Evolutionary conservation across 108 stramenopile species (phyloP).

Genomic region (Nitzschia inconspicua): DNA sequence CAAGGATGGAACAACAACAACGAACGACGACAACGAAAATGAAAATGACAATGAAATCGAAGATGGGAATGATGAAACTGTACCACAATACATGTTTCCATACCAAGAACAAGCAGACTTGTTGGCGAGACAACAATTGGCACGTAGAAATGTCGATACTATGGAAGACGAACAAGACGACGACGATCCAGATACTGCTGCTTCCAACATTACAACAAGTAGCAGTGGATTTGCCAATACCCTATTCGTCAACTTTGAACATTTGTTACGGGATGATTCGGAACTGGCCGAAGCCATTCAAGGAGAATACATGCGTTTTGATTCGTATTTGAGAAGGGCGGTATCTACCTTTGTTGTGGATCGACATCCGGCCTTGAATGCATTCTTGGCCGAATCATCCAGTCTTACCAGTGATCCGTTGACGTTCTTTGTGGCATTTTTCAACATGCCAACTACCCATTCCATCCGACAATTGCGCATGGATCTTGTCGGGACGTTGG

Average conservation of each 20-base stretch:
- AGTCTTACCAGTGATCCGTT: neutral
- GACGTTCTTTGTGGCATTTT: constrained; percentile 79
- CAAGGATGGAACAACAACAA: constrained; percentile 3
- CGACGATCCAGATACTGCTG: constrained; percentile 8
- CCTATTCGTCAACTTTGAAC: constrained; percentile 69
- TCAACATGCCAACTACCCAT: constrained; percentile 59
- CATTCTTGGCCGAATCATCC: neutral
- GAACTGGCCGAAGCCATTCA: constrained; percentile 86
- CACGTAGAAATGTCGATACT: constrained; percentile 8
- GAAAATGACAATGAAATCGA: constrained; percentile 8
- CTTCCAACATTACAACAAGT: too few relatives aligned
- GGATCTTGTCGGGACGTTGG: constrained; percentile 73
- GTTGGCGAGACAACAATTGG: constrained; percentile 55
- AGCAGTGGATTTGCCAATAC: constrained; percentile 56
- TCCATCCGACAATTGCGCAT: constrained; percentile 77
- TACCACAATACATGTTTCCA: constrained; percentile 46
- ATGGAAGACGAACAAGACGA: constrained; percentile 32
- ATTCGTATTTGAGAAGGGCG: constrained; percentile 71
- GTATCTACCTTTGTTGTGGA: constrained; percentile 51
- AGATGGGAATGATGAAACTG: neutral
- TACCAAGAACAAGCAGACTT: constrained; percentile 69
- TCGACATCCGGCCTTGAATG: constrained; percentile 55
- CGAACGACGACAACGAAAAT: constrained; percentile 19
- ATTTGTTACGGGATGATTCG: constrained; percentile 52
- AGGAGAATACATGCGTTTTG: constrained; percentile 82